Evolutionary conservation across 2,329 filamentous ascomycete species (phyloP).

Genomic region (Aspergillus texensis): DNA sequence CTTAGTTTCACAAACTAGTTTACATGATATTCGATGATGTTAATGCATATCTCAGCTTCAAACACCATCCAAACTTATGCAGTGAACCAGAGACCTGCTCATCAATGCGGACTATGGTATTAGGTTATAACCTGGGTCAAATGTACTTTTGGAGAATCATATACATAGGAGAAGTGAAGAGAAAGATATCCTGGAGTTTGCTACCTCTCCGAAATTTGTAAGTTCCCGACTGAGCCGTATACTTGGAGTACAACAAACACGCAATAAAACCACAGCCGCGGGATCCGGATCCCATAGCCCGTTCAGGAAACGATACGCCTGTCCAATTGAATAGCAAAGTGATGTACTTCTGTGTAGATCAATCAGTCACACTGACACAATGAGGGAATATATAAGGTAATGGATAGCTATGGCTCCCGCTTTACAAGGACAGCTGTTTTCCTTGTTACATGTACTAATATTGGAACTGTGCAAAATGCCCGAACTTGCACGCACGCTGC

Average conservation of each 20-base stretch:
- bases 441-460: background rate
- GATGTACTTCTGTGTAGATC: background rate
- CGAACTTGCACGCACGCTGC: constrained; percentile 46
- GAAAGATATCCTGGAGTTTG: background rate
- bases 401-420: background rate
- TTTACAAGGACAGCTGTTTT: background rate
- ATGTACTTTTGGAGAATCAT: background rate
- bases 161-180: background rate
- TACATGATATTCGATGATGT: background rate
- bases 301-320: constrained; percentile 36
- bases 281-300: constrained; percentile 32
- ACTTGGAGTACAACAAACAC: background rate
- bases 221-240: background rate
- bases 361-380: background rate
- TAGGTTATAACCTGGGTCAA: background rate
- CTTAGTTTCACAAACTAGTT: background rate
- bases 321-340: constrained; percentile 18
- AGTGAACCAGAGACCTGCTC: background rate
- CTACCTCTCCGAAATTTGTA: background rate
- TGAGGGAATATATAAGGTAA: background rate
- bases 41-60: background rate
- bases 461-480: constrained; percentile 28
- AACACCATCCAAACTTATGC: background rate
- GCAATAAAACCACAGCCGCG: background rate
- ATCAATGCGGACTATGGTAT: background rate